Evolutionary conservation across 768 basidiomycete genomes (phyloP), one percentile per base, ranked within the genome.

Genomic region (Xerocomellus chrysenteron): DNA sequence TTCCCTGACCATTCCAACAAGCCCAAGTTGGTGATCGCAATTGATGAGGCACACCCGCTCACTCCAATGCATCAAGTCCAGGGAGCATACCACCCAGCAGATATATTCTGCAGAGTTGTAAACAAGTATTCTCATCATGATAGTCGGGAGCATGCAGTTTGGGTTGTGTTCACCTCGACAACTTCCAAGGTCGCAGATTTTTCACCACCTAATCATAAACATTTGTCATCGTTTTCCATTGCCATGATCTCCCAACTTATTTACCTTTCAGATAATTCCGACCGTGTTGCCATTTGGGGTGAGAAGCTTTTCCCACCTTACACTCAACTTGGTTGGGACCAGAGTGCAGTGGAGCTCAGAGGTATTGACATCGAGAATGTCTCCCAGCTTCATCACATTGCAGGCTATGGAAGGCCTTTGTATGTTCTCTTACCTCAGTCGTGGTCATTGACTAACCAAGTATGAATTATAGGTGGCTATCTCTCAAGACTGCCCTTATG

Each of bases 321-420:
- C 21, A 58, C 54, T 0, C 50, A 45, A 26, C 42, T 65, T 0
- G 60, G 60, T 30, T 65, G 64, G 64, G 64, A 65, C n/a, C 64
- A 62, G 8, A 6, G 7, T 17, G 60, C 64, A 4, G 2, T 5
- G 11, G 11, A 6, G 2, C 37, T 57, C 1, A 35, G 17, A 17
- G 36, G 46, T 8, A 21, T 53, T 11, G n/a, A 32, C 10, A 5
- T 46, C 8, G 52, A 62, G 10, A 17, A 56, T 19, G n/a, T 55
- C 5, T 43, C 60, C 17, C 24, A 24, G 17, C 3, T 58, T 1
- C 4, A 17, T 10, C 60, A 49, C 39, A 55, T 62, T 11, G 24
- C 19, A 12, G 28, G 51, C 7, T 55, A 42, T 7, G 40, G 54
- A 35, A 11, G 54, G 1, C 54, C 47, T 5, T 41, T 55, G 54